Percentiles rank a stretch among this genome's conserved stretches.
These are phyloP conservation scores for Zymoseptoria brevis DNA, from an alignment of 2,329 filamentous ascomycete genomes.

Conservation along the genomic window DNA sequence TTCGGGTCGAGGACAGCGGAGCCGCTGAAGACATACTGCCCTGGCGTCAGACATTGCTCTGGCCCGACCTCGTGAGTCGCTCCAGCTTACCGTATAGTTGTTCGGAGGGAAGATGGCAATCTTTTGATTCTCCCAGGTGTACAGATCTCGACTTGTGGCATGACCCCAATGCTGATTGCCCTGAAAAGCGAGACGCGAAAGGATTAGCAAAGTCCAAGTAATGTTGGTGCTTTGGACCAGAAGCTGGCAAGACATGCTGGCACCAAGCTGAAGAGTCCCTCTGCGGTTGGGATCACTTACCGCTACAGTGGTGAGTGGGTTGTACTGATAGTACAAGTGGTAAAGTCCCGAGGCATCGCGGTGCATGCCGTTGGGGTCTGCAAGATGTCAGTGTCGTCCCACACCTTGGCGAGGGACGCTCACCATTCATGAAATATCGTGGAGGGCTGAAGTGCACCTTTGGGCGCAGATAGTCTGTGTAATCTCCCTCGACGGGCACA, in stretches of 20 bases:
- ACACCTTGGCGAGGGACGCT: not conserved
- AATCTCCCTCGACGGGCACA: constrained; percentile 34
- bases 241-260: no score
- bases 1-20: constrained; percentile 53
- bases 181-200: no score
- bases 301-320: constrained; percentile 15
- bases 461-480: constrained; percentile 37
- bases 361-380: constrained; percentile 58
- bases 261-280: no score
- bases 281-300: no score
- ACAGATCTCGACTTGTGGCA: constrained; percentile 54
- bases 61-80: not conserved
- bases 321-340: constrained; percentile 60
- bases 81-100: constrained; percentile 35
- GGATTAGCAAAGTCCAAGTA: no score
- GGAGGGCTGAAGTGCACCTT: constrained; percentile 52
- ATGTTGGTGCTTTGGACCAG: no score
- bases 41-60: not conserved
- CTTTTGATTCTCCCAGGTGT: constrained; percentile 57
- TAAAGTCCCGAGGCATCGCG: constrained; percentile 49
- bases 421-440: constrained; percentile 44
- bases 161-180: constrained; percentile 62
- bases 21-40: constrained; percentile 44
- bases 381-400: constrained; percentile 31
- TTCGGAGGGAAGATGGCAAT: constrained; percentile 54